These are phyloP conservation scores for Hymenoscyphus infarciens DNA, from an alignment of 2,329 filamentous ascomycete species.

Conservation along the genomic window DNA sequence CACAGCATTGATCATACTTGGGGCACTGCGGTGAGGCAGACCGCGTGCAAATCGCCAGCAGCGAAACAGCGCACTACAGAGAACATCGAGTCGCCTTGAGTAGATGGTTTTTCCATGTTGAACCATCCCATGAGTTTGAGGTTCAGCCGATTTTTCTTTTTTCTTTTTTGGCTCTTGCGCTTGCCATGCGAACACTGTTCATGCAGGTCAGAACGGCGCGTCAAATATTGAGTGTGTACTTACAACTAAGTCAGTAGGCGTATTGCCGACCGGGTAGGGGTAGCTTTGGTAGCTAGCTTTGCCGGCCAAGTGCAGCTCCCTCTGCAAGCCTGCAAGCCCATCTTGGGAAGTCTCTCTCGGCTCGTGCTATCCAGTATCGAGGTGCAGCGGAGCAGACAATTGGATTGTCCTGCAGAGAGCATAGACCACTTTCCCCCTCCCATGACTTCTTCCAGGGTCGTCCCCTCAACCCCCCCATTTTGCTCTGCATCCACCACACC, in stretches of 20 bases:
- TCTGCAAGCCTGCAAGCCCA: conserved; percentile 5
- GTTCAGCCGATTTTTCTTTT: no score
- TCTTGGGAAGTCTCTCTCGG: conserved; percentile 23
- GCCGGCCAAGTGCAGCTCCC: conserved; percentile 8
- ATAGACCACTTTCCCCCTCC: conserved; percentile 15
- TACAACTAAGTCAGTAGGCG: not conserved
- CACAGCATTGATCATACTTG: conserved; percentile 11
- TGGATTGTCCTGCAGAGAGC: conserved; percentile 25
- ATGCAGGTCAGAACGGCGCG: conserved; percentile 6
- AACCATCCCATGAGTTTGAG: conserved; percentile 16
- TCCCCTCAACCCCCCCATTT: not conserved
- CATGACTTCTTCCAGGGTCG: not conserved
- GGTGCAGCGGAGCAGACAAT: conserved; percentile 19
- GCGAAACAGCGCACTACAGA: conserved; percentile 3
- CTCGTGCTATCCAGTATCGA: conserved; percentile 15
- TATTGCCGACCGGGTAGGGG: conserved; percentile 8
- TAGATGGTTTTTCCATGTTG: not conserved
- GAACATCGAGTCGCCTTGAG: not conserved
- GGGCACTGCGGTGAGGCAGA: conserved; percentile 17
- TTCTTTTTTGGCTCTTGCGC: conserved; percentile 2
- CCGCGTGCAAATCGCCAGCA: not conserved
- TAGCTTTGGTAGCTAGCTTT: conserved; percentile 7
- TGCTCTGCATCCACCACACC: not conserved
- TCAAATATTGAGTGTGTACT: conserved; percentile 8
- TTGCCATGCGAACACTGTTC: conserved; percentile 5